Base-by-base conservation (phyloP, 176 grass and related monocot species). In the Themeda triandra region DNA sequence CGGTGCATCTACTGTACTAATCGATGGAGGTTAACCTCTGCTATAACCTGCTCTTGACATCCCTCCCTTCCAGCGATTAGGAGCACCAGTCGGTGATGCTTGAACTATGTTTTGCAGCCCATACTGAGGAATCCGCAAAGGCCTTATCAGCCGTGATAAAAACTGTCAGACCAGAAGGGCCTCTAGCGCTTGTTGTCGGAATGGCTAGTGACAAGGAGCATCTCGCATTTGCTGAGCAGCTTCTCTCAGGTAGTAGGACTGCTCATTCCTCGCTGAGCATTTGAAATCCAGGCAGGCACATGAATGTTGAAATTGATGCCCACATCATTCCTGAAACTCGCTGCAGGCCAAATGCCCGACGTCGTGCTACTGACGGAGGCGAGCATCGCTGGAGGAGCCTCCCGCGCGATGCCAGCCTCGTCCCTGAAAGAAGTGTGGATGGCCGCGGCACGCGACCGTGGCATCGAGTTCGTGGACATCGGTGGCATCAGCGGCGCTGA, bases 201-300 rank as follows among this genome's bases (percentile, higher is more conserved):
- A 98, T 98, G 96, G 96, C 93, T 19, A 88, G 40, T 46, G 96
- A 95, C 84, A 98, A 98, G 45, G 93, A 93, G 17, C 93, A 98
- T 70, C 56, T 92, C 5, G 79, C 89, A 27, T 98, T 98, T 54
- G 87, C 96, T 14, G 87, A 71, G 53, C 87, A 95, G 58, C 72
- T 98, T 83, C 85, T 98, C 44, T 93, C 89, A 78, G 96, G 96
- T 91, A 89, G 2, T 1, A 46, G 70, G 13, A 29, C 23, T 10
- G 53, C 19, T 25, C 48, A 11, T 68, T 31, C 63, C 51, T 63
- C 10, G 18, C 15, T 39, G 25, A 74, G 63, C 44, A 74, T 48
- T 48, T 51, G 14, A 78, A 85, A 27, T 31, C 35, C 28, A 42
- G 25, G 13, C 4, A 42, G 15, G 10, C 2, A 10, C 30, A 13